phyloP scores from a whole-genome alignment of 768 basidiomycete genomes.

The Leccinum olivaceopallidum region DNA sequence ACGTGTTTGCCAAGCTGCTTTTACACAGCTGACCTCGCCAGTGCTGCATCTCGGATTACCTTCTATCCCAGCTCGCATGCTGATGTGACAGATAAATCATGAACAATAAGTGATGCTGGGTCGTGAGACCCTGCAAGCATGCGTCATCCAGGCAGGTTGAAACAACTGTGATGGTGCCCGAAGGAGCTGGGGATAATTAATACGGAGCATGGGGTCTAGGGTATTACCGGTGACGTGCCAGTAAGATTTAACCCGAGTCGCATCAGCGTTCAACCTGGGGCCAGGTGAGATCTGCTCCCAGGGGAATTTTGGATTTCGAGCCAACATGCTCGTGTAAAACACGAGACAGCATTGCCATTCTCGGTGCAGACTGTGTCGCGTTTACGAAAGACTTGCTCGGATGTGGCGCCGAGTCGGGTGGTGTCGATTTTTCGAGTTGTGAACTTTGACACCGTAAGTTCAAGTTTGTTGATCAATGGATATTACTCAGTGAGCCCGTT shows the following conservation, averaged over 20 bases:
- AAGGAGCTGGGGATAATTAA: not conserved
- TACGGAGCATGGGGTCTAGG: constrained; percentile 7
- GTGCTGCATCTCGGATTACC: not conserved
- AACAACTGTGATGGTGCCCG: constrained; percentile 4
- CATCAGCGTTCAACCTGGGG: not conserved
- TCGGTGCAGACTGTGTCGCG: not conserved
- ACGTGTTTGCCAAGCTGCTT: constrained; percentile 10
- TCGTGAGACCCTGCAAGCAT: constrained; percentile 17
- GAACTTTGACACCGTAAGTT: not conserved
- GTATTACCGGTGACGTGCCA: constrained; percentile 2
- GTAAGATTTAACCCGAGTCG: not conserved
- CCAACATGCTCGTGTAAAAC: too few species aligned
- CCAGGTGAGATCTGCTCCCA: not conserved
- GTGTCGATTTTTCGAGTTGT: not conserved
- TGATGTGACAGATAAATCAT: not conserved
- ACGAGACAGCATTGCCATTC: not conserved
- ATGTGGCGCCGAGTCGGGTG: not conserved
- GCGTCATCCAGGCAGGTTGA: constrained; percentile 9
- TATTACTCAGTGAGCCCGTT: not conserved
- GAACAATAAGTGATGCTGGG: not conserved
- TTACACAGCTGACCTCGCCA: not conserved
- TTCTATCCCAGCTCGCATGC: not conserved
- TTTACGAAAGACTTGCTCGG: not conserved
- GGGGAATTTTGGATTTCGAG: not conserved
- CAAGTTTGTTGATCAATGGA: not conserved